Conservation (phyloP, 2,329 filamentous ascomycete species). For the Tolypocladium ovalisporum region DNA sequence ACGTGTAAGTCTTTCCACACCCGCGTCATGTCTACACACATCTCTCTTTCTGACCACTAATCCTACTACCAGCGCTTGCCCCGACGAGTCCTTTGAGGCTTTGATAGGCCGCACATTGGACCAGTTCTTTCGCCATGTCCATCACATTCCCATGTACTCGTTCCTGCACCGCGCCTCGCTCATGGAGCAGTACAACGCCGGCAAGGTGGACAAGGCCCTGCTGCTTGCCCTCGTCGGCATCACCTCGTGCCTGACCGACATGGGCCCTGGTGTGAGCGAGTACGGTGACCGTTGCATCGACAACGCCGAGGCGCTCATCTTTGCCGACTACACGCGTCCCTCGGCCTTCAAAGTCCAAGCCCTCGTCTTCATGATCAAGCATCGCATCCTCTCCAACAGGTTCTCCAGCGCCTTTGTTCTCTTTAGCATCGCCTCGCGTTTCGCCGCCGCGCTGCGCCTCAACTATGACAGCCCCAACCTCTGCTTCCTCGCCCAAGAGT, state of each 20-base stretch:
- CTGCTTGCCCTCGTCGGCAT: constrained; percentile 45
- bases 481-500: constrained; percentile 29
- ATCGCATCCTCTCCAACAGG: constrained; percentile 30
- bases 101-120: constrained; percentile 42
- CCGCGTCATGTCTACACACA: background rate
- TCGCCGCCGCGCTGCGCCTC: constrained; percentile 29
- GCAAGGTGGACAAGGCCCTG: constrained; percentile 42
- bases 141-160: constrained; percentile 48
- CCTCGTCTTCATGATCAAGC: constrained; percentile 32
- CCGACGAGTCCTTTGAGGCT: constrained; percentile 34
- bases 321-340: constrained; percentile 41
- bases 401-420: constrained; percentile 35
- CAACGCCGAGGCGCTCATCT: constrained; percentile 40
- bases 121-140: constrained; percentile 46
- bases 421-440: constrained; percentile 29
- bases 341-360: constrained; percentile 45
- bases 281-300: constrained; percentile 44
- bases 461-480: constrained; percentile 30
- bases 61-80: constrained; percentile 15
- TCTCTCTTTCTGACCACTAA: background rate
- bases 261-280: constrained; percentile 39
- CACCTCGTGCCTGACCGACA: constrained; percentile 43
- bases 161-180: constrained; percentile 49
- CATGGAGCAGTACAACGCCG: constrained; percentile 47
- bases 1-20: constrained; percentile 16